phyloP scores from a whole-genome alignment of 1,284 basidiomycete genomes.

The Irpex sp. region DNA sequence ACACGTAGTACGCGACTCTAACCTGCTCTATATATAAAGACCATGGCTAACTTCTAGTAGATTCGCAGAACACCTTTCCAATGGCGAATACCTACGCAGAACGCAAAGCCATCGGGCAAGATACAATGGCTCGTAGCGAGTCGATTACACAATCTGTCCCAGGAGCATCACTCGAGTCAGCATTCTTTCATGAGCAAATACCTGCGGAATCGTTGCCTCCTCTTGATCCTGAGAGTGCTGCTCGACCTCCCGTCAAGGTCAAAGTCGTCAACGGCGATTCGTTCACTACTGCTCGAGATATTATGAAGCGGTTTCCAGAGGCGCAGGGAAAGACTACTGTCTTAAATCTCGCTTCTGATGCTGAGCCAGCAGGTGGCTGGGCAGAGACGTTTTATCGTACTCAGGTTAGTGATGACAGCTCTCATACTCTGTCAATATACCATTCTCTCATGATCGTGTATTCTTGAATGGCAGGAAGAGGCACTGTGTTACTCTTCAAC shows the following conservation, averaged over 20 bases:
- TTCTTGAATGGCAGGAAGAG: conserved; percentile 25
- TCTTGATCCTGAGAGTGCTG: conserved; percentile 20
- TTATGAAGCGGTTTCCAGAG: conserved; percentile 25
- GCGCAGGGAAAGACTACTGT: conserved; percentile 32
- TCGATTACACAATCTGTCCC: conserved; percentile 7
- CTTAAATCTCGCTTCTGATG: conserved; percentile 41
- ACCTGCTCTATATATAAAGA: too few species aligned
- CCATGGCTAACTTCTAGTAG: too few species aligned
- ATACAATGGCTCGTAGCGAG: conserved; percentile 9
- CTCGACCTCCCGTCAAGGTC: conserved; percentile 20
- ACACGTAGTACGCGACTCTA: too few species aligned
- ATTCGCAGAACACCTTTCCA: too few species aligned
- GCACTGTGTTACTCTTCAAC: conserved; percentile 46
- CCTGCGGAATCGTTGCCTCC: conserved; percentile 26
- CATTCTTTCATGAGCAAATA: conserved; percentile 31
- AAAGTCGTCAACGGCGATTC: conserved; percentile 35
- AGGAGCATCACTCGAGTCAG: conserved; percentile 12
- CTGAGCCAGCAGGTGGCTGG: conserved; percentile 38
- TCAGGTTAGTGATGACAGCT: conserved; percentile 26
- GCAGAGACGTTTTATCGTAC: conserved; percentile 28
- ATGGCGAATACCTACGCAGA: conserved; percentile 5
- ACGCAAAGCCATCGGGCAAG: conserved; percentile 8
- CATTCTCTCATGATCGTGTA: not conserved
- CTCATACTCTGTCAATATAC: not conserved
- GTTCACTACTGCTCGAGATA: conserved; percentile 32